These are phyloP conservation scores for Plasmodium berghei DNA, from an alignment of 169 alveolate genomes.

Conservation along the genomic window DNA sequence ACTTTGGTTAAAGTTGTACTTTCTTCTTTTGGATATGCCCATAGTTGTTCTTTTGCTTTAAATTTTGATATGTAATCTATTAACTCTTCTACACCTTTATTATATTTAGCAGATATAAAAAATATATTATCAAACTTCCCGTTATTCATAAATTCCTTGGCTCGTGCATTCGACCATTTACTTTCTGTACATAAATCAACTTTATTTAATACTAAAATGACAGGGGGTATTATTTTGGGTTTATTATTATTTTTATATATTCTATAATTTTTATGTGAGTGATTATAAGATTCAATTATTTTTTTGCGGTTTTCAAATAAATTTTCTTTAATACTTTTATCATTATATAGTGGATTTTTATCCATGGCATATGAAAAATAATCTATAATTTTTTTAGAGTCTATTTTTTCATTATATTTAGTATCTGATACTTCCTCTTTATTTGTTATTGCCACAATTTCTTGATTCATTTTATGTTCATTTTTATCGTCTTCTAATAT, in stretches of 20 bases:
- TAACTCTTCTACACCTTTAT: constrained; percentile 83
- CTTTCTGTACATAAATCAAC: constrained; percentile 82
- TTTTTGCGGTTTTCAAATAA: constrained; percentile 64
- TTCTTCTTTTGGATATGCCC: constrained; percentile 89
- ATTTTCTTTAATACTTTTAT: constrained; percentile 59
- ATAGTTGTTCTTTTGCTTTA: constrained; percentile 82
- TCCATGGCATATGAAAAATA: constrained; percentile 53
- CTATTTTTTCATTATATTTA: not conserved
- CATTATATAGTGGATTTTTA: constrained; percentile 35
- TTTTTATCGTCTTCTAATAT: not conserved
- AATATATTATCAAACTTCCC: constrained; percentile 87
- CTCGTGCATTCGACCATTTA: constrained; percentile 85
- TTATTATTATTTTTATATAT: not conserved
- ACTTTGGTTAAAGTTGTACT: constrained; percentile 84
- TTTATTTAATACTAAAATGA: constrained; percentile 84
- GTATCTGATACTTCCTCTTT: not conserved
- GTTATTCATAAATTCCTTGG: constrained; percentile 83
- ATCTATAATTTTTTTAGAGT: constrained; percentile 18
- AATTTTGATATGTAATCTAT: constrained; percentile 77
- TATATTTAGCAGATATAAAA: constrained; percentile 87
- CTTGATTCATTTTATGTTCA: not conserved
- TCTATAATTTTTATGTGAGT: not conserved
- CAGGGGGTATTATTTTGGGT: constrained; percentile 76
- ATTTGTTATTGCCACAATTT: not conserved
- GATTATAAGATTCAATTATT: constrained; percentile 50